These are phyloP conservation scores for Saccharum hybrid DNA, from an alignment of 202 grass and related monocot species.

Conservation along the genomic window DNA sequence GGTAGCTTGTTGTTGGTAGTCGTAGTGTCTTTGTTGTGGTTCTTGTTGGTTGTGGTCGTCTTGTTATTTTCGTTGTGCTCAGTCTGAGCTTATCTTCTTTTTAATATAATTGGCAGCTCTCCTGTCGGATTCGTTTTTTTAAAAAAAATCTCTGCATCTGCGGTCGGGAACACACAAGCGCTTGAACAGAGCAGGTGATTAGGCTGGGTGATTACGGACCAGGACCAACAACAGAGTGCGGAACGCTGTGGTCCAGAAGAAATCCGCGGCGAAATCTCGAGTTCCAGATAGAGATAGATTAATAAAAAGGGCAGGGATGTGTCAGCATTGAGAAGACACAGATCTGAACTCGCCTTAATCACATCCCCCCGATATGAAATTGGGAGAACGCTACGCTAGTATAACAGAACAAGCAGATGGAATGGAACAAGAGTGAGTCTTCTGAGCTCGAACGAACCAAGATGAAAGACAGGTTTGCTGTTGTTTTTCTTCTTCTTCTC, in stretches of 20 bases:
- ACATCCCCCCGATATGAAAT: background rate
- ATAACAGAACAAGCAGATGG: slow-evolving; percentile 13
- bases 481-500: background rate
- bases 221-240: background rate
- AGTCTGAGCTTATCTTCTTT: no score
- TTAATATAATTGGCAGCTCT: no score
- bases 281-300: slow-evolving; percentile 39
- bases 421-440: slow-evolving; percentile 6
- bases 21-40: no score
- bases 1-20: no score
- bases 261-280: slow-evolving; percentile 49
- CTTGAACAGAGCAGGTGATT: slow-evolving; percentile 8
- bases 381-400: background rate
- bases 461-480: background rate
- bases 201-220: background rate
- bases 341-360: slow-evolving; percentile 45
- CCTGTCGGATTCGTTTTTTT: no score
- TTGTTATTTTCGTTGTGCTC: no score
- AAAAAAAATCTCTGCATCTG: background rate
- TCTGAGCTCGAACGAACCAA: slow-evolving; percentile 3
- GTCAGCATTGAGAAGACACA: slow-evolving; percentile 51
- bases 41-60: no score
- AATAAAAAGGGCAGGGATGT: slow-evolving; percentile 34
- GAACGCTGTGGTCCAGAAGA: slow-evolving; percentile 51
- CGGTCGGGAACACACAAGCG: background rate